Percentiles rank a stretch among this genome's conserved stretches.
These are phyloP conservation scores for Ganoderma sp. DNA, from an alignment of 1,284 basidiomycete genomes.

Conservation along the genomic window DNA sequence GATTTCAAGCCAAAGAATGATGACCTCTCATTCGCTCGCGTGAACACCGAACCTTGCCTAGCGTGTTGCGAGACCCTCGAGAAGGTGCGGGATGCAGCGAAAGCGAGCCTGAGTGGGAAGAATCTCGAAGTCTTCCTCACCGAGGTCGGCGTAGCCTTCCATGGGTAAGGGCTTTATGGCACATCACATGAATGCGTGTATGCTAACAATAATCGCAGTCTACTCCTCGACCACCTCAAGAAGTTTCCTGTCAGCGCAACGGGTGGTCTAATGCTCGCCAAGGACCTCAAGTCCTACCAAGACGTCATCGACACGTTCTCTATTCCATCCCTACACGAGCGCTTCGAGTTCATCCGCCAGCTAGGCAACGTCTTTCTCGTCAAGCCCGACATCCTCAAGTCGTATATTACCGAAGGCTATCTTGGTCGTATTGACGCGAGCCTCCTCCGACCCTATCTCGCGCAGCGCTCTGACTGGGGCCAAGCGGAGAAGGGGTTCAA, in stretches of 20 bases:
- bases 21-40: conserved; percentile 91
- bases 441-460: conserved; percentile 90
- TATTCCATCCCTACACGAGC: conserved; percentile 86
- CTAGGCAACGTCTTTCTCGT: conserved; percentile 98
- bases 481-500: conserved; percentile 80
- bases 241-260: conserved; percentile 97
- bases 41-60: conserved; percentile 96
- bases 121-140: conserved; percentile 92
- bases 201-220: conserved; percentile 49
- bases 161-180: conserved; percentile 60
- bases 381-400: conserved; percentile 89
- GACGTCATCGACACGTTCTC: conserved; percentile 85
- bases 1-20: conserved; percentile 98
- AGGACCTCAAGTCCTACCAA: conserved; percentile 97
- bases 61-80: conserved; percentile 87
- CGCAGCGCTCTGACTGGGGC: conserved; percentile 89
- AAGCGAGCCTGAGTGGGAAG: conserved; percentile 84
- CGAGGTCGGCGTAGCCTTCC: conserved; percentile 94
- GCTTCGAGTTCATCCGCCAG: conserved; percentile 98
- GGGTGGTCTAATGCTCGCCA: conserved; percentile 97
- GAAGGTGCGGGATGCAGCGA: conserved; percentile 77
- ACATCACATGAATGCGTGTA: neutral
- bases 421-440: conserved; percentile 89
- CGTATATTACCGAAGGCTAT: conserved; percentile 92
- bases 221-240: conserved; percentile 92